Percentiles rank a stretch among this genome's conserved stretches.
These are phyloP conservation scores for Clohesyomyces aquaticus DNA, from an alignment of 495 filamentous ascomycete genomes.

Conservation along the genomic window DNA sequence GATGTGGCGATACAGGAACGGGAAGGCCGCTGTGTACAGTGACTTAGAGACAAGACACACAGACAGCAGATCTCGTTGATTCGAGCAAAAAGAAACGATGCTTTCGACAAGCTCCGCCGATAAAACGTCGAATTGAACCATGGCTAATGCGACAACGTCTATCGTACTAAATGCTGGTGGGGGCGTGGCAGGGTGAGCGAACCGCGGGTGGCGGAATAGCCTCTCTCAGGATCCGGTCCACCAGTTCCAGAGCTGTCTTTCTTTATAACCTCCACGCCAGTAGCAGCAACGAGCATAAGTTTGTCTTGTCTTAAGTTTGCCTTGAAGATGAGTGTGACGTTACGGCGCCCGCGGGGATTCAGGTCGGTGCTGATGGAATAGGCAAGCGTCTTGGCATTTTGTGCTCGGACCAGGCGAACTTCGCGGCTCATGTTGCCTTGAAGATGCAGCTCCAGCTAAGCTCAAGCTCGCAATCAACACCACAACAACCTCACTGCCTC, in stretches of 20 bases:
- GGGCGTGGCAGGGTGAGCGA: neutral
- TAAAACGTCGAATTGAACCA: constrained; percentile 4
- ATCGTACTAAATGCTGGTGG: neutral
- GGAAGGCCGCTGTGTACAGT: neutral
- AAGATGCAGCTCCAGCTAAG: constrained; percentile 8
- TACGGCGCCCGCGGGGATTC: neutral
- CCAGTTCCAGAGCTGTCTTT: neutral
- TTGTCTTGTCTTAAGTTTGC: neutral
- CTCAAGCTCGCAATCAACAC: constrained; percentile 15
- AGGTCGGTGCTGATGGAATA: neutral
- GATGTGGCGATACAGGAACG: constrained; percentile 5
- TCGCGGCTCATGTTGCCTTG: constrained; percentile 21
- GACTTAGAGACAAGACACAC: neutral
- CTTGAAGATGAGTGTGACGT: neutral
- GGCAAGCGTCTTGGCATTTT: neutral
- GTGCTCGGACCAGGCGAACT: constrained; percentile 2
- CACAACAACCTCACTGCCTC: neutral
- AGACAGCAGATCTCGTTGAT: neutral
- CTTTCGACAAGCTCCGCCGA: constrained; percentile 21
- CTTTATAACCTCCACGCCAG: neutral
- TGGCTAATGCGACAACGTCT: neutral
- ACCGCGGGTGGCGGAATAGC: neutral
- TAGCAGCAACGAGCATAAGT: neutral
- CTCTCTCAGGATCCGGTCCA: neutral
- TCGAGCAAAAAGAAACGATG: constrained; percentile 8